Base-by-base conservation (phyloP, 148 eudicot species). In the Rheum nobile region DNA sequence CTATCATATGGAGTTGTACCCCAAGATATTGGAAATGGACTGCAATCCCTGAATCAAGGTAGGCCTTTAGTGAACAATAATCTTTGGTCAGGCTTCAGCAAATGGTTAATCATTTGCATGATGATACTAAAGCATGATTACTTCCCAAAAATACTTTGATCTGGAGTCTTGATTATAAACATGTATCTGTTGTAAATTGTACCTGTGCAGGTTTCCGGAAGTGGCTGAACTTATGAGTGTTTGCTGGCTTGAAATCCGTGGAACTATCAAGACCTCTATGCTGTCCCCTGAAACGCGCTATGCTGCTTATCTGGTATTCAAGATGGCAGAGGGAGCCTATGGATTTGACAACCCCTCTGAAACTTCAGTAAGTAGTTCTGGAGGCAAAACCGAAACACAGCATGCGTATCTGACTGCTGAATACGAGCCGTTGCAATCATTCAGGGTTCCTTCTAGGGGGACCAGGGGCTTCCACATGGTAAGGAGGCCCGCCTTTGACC, bases 11-110 rank as follows among this genome's bases (percentile, higher is more conserved):
- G 97, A 82, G 83, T 11, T 89, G 90, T 29, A 85, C 92, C 19
- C 94, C 94, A 10, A 68, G 68, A 47, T 89, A 89, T 69, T 91
- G 97, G 97, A 72, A 78, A 59, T 91, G 94, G 92, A 75, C 65
- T 46, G 59, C 87, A 12, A 29, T 67, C 8, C 85, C 84, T 0
- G 85, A 79, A 34, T 89, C 93, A 52, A 91, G 93, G 96, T 88
- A 38, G 9, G 22, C 29, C 32, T 29, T 71, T n/a, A 21, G 31
- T 22, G 26, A 38, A n/a, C 32, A 11, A 4, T 22, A 21, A n/a
- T 7, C 42, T 21, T 37, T 28, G 22, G n/a, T n/a, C n/a, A n/a
- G n/a, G n/a, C n/a, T 16, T 32, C 5, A 13, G 17, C 32, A 29
- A 63, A 63, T 63, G 69, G 32, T 32, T 10, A 38, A 4, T 10